These are phyloP conservation scores for Herpetomonas tarakana DNA, from an alignment of 208 protist species.

Conservation along the genomic window DNA sequence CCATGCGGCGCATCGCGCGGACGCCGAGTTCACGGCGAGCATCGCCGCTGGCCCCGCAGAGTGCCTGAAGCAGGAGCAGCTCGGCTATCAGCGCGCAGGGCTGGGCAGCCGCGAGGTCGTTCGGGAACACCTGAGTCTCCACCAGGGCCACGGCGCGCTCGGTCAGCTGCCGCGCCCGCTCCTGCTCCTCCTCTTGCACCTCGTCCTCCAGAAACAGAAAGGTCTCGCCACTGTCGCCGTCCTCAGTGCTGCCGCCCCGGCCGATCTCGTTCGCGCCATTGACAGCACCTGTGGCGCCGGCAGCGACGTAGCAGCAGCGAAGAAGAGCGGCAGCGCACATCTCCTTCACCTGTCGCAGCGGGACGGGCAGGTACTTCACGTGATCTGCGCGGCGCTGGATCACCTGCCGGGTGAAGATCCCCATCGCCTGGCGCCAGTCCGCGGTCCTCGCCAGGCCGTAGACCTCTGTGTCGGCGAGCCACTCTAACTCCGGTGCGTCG, in stretches of 20 bases:
- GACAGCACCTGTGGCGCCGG: neutral
- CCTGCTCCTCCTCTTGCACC: constrained; percentile 17
- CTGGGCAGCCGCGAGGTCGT: constrained; percentile 18
- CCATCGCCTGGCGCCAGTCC: constrained; percentile 34
- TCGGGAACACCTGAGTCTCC: constrained; percentile 12
- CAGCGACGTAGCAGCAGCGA: constrained; percentile 16
- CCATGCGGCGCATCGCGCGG: constrained; percentile 48
- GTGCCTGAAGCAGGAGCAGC: constrained; percentile 40
- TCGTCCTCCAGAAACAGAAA: constrained; percentile 59
- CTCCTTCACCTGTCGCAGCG: constrained; percentile 43
- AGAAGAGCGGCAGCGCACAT: constrained; percentile 46
- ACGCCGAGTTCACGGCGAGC: constrained; percentile 33
- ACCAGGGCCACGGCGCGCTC: constrained; percentile 14
- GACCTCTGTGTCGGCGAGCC: constrained; percentile 67
- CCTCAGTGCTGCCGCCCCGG: neutral
- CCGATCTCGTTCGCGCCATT: neutral
- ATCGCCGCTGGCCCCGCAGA: neutral
- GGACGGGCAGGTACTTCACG: constrained; percentile 56
- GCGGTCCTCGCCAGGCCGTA: constrained; percentile 43
- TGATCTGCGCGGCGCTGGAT: constrained; percentile 18
- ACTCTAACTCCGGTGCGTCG: constrained; percentile 51
- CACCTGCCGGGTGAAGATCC: constrained; percentile 42
- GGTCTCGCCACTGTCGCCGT: constrained; percentile 5
- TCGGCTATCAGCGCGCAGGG: constrained; percentile 29
- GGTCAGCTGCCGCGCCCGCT: constrained; percentile 6